phyloP scores from a whole-genome alignment of 2,329 filamentous ascomycete species.

The Leptographium flavum region DNA sequence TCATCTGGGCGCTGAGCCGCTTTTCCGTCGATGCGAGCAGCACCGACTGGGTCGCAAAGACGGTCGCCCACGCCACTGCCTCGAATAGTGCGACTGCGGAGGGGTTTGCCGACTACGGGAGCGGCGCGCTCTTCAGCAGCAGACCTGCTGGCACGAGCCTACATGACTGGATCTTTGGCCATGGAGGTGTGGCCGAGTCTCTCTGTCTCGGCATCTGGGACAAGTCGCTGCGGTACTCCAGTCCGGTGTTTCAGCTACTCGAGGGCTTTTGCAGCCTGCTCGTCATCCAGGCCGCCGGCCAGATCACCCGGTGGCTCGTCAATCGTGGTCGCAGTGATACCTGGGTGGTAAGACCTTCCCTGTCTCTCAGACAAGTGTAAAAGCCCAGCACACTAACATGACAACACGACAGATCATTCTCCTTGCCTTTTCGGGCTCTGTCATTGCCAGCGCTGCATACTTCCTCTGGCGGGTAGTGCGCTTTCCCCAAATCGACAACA shows the following conservation, averaged over 20 bases:
- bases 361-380: not conserved
- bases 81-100: not conserved
- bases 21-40: slow-evolving; percentile 78
- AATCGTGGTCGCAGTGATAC: slow-evolving; percentile 87
- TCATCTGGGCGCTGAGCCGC: slow-evolving; percentile 92
- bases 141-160: slow-evolving; percentile 44
- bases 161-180: slow-evolving; percentile 79
- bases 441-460: slow-evolving; percentile 88
- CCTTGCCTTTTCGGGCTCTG: slow-evolving; percentile 72
- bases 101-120: not conserved
- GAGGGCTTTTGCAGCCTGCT: slow-evolving; percentile 95
- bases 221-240: slow-evolving; percentile 74
- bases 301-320: slow-evolving; percentile 88
- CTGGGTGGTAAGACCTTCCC: slow-evolving; percentile 58
- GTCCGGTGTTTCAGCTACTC: slow-evolving; percentile 82
- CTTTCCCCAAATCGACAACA: slow-evolving; percentile 84
- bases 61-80: slow-evolving; percentile 10
- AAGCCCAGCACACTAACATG: too few relatives aligned
- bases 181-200: slow-evolving; percentile 66
- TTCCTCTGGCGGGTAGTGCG: slow-evolving; percentile 91
- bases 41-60: slow-evolving; percentile 13
- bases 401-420: slow-evolving; percentile 58
- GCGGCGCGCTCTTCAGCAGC: not conserved
- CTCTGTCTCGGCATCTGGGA: slow-evolving; percentile 80
- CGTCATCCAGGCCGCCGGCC: slow-evolving; percentile 87